Evolutionary conservation across 176 grass and related monocot species (phyloP).

Genomic region (Poa pratensis): DNA sequence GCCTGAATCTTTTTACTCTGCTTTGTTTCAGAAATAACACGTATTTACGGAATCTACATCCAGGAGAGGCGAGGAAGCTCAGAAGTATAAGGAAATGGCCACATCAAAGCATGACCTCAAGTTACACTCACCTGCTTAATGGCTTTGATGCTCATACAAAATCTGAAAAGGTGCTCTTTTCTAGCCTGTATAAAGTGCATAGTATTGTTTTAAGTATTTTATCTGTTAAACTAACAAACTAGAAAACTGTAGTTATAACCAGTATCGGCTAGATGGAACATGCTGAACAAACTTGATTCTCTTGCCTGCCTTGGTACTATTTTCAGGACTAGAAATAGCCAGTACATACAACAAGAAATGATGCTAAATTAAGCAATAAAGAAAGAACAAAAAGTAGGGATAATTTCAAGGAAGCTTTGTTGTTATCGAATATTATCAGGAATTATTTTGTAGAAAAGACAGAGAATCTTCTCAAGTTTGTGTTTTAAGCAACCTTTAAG

Average conservation of each 20-base stretch:
- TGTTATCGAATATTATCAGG: background rate
- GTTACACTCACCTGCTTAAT: constrained; percentile 82
- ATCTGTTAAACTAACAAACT: background rate
- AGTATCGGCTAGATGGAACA: background rate
- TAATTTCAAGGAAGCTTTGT: background rate
- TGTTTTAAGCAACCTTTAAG: no score
- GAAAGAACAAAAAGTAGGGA: background rate
- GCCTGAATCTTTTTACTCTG: constrained; percentile 11
- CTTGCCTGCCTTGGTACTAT: background rate
- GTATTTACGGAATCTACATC: constrained; percentile 32
- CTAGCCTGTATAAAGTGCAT: constrained; percentile 10
- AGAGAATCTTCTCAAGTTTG: background rate
- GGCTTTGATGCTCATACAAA: constrained; percentile 77
- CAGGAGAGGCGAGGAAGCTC: constrained; percentile 73
- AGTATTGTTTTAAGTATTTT: background rate
- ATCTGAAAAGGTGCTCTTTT: constrained; percentile 62
- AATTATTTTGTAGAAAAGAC: background rate
- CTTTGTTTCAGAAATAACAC: constrained; percentile 2
- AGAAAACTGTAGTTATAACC: background rate
- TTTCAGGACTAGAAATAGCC: background rate
- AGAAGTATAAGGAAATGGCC: constrained; percentile 63
- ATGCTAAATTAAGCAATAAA: background rate
- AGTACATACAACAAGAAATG: background rate
- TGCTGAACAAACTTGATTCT: background rate
- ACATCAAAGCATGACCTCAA: constrained; percentile 72